Evolutionary conservation across 192 early-diverging fungal genomes (phyloP).

Genomic region (Dimargaris cristalligena): DNA sequence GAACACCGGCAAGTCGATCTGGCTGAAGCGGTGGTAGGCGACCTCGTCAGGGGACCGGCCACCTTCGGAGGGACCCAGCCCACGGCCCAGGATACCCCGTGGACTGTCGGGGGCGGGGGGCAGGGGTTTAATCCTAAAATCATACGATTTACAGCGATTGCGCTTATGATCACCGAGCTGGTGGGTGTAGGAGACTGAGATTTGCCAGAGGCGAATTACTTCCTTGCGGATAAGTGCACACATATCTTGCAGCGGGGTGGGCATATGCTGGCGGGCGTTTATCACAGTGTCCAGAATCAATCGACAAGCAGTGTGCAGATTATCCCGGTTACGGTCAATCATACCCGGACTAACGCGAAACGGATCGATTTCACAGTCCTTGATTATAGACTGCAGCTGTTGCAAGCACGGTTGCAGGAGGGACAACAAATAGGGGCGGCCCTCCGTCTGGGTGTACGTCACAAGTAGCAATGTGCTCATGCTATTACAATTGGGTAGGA

Average conservation of each 20-base stretch:
- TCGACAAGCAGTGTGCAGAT: conserved; percentile 28
- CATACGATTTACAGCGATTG: conserved; percentile 13
- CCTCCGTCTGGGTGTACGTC: conserved; percentile 26
- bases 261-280: conserved; percentile 23
- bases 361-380: conserved; percentile 31
- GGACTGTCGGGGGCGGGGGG: conserved; percentile 24
- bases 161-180: conserved; percentile 12
- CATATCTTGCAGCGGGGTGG: conserved; percentile 23
- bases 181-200: conserved; percentile 9
- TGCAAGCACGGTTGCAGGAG: conserved; percentile 27
- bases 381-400: conserved; percentile 21
- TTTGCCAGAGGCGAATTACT: conserved; percentile 23
- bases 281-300: conserved; percentile 28
- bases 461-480: conserved; percentile 29
- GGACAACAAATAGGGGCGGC: conserved; percentile 25
- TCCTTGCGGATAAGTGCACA: conserved; percentile 23
- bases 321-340: conserved; percentile 22
- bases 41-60: too few relatives aligned
- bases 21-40: conserved; percentile 13
- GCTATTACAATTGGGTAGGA: too few relatives aligned
- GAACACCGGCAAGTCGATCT: background rate
- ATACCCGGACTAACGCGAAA: conserved; percentile 18
- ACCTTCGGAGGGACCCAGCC: conserved; percentile 24
- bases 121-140: conserved; percentile 19
- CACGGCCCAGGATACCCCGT: conserved; percentile 21